Conservation (phyloP, 306 rosid genomes). For the Gleditsia sinensis region DNA sequence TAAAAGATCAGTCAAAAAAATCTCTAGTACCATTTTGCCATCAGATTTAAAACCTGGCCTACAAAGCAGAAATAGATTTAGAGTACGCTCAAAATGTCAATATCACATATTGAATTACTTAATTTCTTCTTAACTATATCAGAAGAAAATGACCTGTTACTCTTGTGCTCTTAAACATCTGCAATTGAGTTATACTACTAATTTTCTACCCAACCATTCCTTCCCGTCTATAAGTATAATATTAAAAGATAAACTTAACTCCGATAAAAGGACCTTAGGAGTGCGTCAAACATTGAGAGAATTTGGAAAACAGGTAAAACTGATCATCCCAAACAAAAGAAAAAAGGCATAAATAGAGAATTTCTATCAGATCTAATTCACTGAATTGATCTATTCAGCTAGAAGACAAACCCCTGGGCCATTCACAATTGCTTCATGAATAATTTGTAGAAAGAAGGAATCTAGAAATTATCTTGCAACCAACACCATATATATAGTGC, state of each 20-base stretch:
- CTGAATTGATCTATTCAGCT: too few relatives aligned
- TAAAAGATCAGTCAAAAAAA: slow-evolving; percentile 19
- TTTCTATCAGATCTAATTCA: too few relatives aligned
- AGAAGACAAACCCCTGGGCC: too few relatives aligned
- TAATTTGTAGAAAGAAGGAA: too few relatives aligned
- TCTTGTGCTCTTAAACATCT: background rate
- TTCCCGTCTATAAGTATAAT: background rate
- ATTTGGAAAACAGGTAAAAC: too few relatives aligned
- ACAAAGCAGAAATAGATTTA: background rate
- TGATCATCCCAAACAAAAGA: too few relatives aligned
- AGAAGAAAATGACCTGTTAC: background rate
- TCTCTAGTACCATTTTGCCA: slow-evolving; percentile 8
- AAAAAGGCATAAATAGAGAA: too few relatives aligned
- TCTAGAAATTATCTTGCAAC: too few relatives aligned
- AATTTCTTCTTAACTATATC: slow-evolving; percentile 13
- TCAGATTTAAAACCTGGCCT: slow-evolving; percentile 15
- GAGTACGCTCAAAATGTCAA: background rate
- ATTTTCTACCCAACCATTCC: slow-evolving; percentile 1
- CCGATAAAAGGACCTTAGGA: too few relatives aligned
- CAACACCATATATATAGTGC: too few relatives aligned
- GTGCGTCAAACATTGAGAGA: too few relatives aligned
- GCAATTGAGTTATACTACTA: slow-evolving; percentile 8
- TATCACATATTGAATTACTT: background rate
- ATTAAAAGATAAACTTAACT: background rate
- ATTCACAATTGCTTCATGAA: too few relatives aligned